Evolutionary conservation across 768 basidiomycete genomes (phyloP).

Genomic region (Trametopsis cervina): DNA sequence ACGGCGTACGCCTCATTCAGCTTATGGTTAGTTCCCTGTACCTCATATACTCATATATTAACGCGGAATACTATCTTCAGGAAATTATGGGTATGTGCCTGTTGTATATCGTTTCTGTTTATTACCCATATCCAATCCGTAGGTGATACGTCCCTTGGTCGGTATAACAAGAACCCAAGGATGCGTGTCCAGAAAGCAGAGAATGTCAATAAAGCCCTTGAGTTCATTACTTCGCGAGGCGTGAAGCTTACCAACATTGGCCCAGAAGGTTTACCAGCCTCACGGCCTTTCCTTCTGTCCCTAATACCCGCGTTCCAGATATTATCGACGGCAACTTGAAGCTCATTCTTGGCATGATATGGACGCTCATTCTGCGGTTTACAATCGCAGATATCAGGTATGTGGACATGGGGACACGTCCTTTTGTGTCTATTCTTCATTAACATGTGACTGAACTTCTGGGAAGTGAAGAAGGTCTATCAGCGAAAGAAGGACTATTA

Average conservation of each 20-base stretch:
- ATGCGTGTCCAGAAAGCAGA: conserved; percentile 97
- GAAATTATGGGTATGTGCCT: conserved; percentile 84
- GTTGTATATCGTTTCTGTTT: too few species aligned
- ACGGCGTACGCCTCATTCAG: conserved; percentile 93
- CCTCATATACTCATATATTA: too few species aligned
- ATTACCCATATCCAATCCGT: too few species aligned
- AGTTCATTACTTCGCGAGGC: conserved; percentile 90
- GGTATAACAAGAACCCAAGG: conserved; percentile 84
- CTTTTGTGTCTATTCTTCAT: neutral
- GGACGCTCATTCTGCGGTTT: conserved; percentile 95
- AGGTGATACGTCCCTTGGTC: conserved; percentile 91
- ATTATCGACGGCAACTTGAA: conserved; percentile 99
- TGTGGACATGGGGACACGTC: conserved; percentile 18
- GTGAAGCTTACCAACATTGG: conserved; percentile 98
- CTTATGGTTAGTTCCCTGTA: conserved; percentile 73
- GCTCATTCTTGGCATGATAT: conserved; percentile 98
- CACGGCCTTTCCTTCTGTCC: neutral
- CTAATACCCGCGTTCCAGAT: conserved; percentile 40
- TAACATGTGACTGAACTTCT: neutral
- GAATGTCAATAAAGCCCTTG: conserved; percentile 94
- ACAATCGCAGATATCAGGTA: conserved; percentile 98
- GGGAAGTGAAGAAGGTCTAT: conserved; percentile 91
- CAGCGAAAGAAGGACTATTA: conserved; percentile 93
- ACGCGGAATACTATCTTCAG: conserved; percentile 33
- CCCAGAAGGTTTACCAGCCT: conserved; percentile 63